Evolutionary conservation across 2,329 filamentous ascomycete species (phyloP).

Genomic region (Xylariomycetidae sp.): DNA sequence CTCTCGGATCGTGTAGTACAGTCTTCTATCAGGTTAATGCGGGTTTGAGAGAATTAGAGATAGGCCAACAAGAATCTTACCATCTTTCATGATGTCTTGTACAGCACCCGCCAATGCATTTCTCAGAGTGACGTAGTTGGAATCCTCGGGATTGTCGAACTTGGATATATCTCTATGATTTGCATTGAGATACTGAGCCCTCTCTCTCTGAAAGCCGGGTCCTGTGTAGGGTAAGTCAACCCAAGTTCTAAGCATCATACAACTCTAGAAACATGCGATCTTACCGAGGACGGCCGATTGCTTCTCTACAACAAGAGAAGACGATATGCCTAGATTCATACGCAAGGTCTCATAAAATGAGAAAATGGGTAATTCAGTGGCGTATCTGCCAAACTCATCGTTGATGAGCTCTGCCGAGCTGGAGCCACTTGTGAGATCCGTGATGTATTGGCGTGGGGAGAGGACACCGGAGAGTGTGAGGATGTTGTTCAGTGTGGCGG

Average conservation of each 20-base stretch:
- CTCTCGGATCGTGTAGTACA: constrained; percentile 4
- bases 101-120: constrained; percentile 17
- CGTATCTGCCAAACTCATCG: constrained; percentile 25
- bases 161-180: constrained; percentile 29
- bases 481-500: constrained; percentile 21
- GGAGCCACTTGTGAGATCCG: constrained; percentile 19
- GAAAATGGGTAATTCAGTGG: constrained; percentile 21
- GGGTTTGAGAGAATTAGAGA: neutral
- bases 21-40: constrained; percentile 5
- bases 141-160: constrained; percentile 21
- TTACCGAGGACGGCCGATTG: constrained; percentile 28
- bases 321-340: constrained; percentile 20
- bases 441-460: constrained; percentile 18
- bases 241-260: too few relatives aligned
- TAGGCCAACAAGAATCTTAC: too few relatives aligned
- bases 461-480: constrained; percentile 13
- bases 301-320: constrained; percentile 28
- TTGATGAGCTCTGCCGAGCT: constrained; percentile 25
- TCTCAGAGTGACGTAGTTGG: constrained; percentile 21
- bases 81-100: constrained; percentile 13
- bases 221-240: constrained; percentile 1
- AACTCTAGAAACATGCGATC: neutral
- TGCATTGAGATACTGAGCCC: constrained; percentile 20
- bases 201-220: constrained; percentile 17
- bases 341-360: constrained; percentile 32